phyloP scores from a whole-genome alignment of 257 asterid genomes.

The Nicotiana benthamiana region DNA sequence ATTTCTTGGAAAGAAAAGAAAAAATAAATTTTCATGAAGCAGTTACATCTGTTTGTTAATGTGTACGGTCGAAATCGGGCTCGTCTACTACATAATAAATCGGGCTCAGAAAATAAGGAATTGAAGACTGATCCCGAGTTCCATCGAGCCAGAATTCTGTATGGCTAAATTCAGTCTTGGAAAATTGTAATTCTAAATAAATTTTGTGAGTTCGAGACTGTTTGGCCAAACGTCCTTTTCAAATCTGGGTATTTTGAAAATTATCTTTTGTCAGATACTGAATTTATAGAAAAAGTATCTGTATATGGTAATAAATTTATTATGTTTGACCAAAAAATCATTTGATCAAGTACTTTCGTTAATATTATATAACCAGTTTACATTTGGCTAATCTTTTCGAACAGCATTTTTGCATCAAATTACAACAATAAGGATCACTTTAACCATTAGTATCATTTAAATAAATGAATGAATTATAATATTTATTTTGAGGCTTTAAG shows the following conservation, averaged over 20 bases:
- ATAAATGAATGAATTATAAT: background rate
- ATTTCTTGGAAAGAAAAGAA: background rate
- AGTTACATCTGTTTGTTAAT: background rate
- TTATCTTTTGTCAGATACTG: background rate
- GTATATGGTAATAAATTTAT: too few relatives aligned
- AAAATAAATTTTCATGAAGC: background rate
- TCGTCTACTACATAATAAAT: too few relatives aligned
- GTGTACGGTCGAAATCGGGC: too few relatives aligned
- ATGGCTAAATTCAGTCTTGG: background rate
- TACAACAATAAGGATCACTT: background rate
- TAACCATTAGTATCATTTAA: background rate
- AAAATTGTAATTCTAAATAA: background rate
- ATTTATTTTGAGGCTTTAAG: background rate
- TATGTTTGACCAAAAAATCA: too few relatives aligned
- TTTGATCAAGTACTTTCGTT: background rate
- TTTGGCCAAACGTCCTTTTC: background rate
- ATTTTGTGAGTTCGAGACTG: background rate
- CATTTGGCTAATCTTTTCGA: background rate
- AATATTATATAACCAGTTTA: background rate
- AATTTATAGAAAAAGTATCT: too few relatives aligned
- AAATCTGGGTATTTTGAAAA: background rate
- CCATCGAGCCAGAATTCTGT: too few relatives aligned
- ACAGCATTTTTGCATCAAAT: background rate
- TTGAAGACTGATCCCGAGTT: too few relatives aligned
- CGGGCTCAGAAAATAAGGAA: too few relatives aligned